Base-by-base conservation (phyloP, 2,329 filamentous ascomycete genomes). In the Colletotrichum cordylinicola region DNA sequence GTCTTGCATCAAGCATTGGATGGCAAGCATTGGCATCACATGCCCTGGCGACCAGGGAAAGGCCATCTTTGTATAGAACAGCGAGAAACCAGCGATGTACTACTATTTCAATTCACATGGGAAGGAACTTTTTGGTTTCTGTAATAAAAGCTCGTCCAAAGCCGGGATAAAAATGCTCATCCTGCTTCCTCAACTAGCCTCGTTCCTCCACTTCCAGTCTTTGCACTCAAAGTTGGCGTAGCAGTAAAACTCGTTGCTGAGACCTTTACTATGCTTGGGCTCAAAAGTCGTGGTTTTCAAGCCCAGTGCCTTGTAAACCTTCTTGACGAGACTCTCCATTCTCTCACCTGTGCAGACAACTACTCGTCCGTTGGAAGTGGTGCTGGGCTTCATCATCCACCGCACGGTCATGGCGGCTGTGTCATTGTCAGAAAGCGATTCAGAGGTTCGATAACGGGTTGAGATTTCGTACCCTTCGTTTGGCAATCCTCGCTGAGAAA, bases 401-500 rank as follows among this genome's bases (percentile, higher is more conserved):
- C 93, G 90, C 21, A 93, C 91, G 2, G 94, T 96, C 79, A 96
- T 84, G 10, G 94, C 94, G 77, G 91, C 93, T 94, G 78, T 39
- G 70, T 35, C 10, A n/a, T 43, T 35, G 33, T 55, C 24, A 55
- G 43, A 7, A 37, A 67, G 13, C 31, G 21, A 8, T 58, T 56
- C 9, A 31, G 16, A 33, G 18, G 56, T 27, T 58, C 24, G 16
- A 27, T 8, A 18, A 24, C 10, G 43, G n/a, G 21, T 21, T 24
- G 16, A 52, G 18, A 48, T 68, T 16, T 80, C 85, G 79, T 79
- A 94, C 93, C 87, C 87, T 95, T 96, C 0, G 94, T 95, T 82
- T 96, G 94, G 82, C 94, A 96, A 81, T 96, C 94, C 77, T 94
- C 90, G 82, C 91, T 95, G 43, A 96, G 87, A 82, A 96, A 96